Evolutionary conservation across 768 basidiomycete species (phyloP).

Genomic region (Plicaturopsis crispa): DNA sequence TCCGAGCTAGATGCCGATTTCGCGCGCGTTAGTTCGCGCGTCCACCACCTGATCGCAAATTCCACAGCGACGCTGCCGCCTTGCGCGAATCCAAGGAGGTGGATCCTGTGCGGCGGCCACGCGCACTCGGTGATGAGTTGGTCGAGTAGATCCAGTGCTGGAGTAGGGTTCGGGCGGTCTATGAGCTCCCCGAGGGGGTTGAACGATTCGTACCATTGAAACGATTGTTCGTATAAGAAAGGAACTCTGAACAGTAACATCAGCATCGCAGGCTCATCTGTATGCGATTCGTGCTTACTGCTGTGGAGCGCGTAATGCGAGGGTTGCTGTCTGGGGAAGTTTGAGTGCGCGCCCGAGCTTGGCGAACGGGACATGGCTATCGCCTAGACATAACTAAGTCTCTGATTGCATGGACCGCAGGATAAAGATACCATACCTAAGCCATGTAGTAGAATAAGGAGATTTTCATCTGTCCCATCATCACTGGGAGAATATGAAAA

Average conservation of each 20-base stretch:
- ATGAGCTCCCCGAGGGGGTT: constrained; percentile 71
- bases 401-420: constrained; percentile 2
- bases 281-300: constrained; percentile 37
- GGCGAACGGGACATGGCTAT: constrained; percentile 71
- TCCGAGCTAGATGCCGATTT: constrained; percentile 8
- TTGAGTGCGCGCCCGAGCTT: constrained; percentile 66
- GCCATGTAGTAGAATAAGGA: constrained; percentile 80
- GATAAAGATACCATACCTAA: constrained; percentile 45
- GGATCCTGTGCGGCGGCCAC: constrained; percentile 68
- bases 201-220: constrained; percentile 84
- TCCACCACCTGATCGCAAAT: constrained; percentile 53
- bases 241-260: constrained; percentile 49
- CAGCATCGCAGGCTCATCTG: constrained; percentile 6
- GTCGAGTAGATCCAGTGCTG: constrained; percentile 49
- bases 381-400: constrained; percentile 40
- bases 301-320: constrained; percentile 75
- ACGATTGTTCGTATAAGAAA: constrained; percentile 71
- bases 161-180: constrained; percentile 62
- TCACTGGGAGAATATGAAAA: constrained; percentile 68
- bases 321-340: constrained; percentile 84
- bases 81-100: constrained; percentile 85
- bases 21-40: constrained; percentile 15
- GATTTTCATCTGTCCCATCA: constrained; percentile 82
- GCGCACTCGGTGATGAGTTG: constrained; percentile 52
- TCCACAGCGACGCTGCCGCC: constrained; percentile 78